Conservation (phyloP, 2,329 filamentous ascomycete species). For the Trichophyton equinum region DNA sequence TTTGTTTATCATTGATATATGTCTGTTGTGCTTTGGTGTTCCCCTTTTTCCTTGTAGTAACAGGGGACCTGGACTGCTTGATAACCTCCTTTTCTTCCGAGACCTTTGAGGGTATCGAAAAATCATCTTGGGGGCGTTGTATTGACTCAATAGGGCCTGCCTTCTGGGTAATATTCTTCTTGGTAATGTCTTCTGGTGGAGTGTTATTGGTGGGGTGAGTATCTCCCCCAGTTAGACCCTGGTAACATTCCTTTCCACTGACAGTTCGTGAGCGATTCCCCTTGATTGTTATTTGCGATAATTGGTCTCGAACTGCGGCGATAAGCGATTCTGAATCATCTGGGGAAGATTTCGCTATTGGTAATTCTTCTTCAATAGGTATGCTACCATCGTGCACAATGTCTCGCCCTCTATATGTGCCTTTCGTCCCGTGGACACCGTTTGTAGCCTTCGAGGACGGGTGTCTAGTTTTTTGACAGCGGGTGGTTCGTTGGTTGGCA, state of each 20-base stretch:
- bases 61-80: background rate
- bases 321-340: background rate
- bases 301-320: background rate
- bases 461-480: background rate
- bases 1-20: conserved; percentile 25
- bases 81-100: background rate
- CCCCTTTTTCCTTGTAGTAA: background rate
- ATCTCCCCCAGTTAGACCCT: background rate
- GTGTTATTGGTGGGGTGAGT: too few relatives aligned
- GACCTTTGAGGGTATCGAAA: background rate
- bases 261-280: background rate
- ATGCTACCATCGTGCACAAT: background rate
- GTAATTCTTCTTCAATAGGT: background rate
- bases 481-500: background rate
- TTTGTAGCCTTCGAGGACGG: background rate
- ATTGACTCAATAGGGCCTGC: background rate
- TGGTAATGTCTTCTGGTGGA: background rate
- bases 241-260: background rate
- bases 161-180: background rate
- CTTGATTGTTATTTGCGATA: background rate
- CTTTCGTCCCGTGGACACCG: background rate
- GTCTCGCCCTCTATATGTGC: too few relatives aligned
- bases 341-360: background rate
- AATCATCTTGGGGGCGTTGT: background rate
- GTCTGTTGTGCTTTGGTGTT: conserved; percentile 17